Evolutionary conservation across 768 basidiomycete species (phyloP), one percentile per base, ranked within the genome.

Genomic region (Glaciozyma martinii): DNA sequence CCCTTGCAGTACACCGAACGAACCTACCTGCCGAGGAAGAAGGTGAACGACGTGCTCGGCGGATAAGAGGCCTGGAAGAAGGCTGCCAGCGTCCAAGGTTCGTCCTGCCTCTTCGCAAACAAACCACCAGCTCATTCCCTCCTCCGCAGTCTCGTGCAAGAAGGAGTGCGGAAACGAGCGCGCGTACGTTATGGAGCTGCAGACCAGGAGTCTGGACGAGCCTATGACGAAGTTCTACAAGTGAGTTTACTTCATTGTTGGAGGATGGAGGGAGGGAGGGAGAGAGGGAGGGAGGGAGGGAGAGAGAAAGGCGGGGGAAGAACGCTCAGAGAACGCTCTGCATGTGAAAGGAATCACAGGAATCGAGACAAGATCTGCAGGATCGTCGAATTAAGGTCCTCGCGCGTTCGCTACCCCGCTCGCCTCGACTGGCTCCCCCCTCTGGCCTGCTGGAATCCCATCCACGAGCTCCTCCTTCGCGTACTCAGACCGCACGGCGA

Each of bases 111-210:
- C 16, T n/a, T n/a, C 2, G 9, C 7, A 8, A 56, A 5, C 7
- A 9, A n/a, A n/a, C 3, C 32, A 56, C 43, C 30, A 46, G 57
- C 21, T 18, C n/a, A n/a, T 6, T 37, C 46, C 59, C 10, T n/a
- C 23, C 7, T 4, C 29, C n/a, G 40, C 62, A 67, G 68, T 63
- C 33, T 68, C 70, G 25, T 71, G 71, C 59, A 49, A 71, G 82
- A 83, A 79, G 13, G 90, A 91, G 71, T 99, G 94, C 76, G 92
- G 93, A 74, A 80, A 86, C 74, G 81, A 83, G 54, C 79, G 85
- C 56, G 93, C 94, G 6, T 97, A 93, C 77, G 98, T 88, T 78
- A 89, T 92, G 75, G 92, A 97, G 79, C 80, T 98, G 18, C 95
- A 99, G 76, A 99, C 95, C 67, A 80, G 94, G 5, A 63, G 61